Percentiles rank a stretch among this genome's conserved stretches.
These are phyloP conservation scores for Geum urbanum DNA, from an alignment of 306 rosid genomes.

Conservation along the genomic window DNA sequence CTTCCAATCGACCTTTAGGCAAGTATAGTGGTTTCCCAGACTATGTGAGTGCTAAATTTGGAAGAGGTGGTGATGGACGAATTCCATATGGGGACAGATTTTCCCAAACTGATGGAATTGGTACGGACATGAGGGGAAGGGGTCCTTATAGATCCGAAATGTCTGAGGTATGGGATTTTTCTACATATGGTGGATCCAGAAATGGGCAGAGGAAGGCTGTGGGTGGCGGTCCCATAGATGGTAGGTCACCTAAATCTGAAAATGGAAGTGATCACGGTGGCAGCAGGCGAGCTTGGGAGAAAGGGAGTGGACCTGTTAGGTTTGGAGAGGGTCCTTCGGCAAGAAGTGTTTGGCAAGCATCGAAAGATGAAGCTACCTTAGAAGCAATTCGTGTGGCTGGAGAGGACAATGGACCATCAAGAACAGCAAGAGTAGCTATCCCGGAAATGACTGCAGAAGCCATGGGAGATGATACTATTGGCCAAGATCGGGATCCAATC, in stretches of 20 bases:
- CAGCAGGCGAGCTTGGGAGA: slow-evolving; percentile 89
- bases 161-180: slow-evolving; percentile 72
- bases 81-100: slow-evolving; percentile 62
- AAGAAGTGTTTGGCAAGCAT: slow-evolving; percentile 98
- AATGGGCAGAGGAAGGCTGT: slow-evolving; percentile 74
- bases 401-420: slow-evolving; percentile 78
- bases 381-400: slow-evolving; percentile 96
- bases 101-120: slow-evolving; percentile 71
- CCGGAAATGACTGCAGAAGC: slow-evolving; percentile 89
- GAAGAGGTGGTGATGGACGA: slow-evolving; percentile 78
- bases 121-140: slow-evolving; percentile 70
- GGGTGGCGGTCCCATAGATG: slow-evolving; percentile 63
- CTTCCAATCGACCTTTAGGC: slow-evolving; percentile 59
- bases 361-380: slow-evolving; percentile 95
- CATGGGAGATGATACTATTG: slow-evolving; percentile 56
- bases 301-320: slow-evolving; percentile 69
- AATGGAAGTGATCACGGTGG: slow-evolving; percentile 71
- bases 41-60: slow-evolving; percentile 66
- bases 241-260: slow-evolving; percentile 76
- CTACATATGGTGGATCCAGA: slow-evolving; percentile 64
- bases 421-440: slow-evolving; percentile 68
- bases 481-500: slow-evolving; percentile 75
- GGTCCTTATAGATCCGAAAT: slow-evolving; percentile 71
- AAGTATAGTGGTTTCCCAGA: slow-evolving; percentile 81
- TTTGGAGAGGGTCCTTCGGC: slow-evolving; percentile 99